Evolutionary conservation across 495 filamentous ascomycete genomes (phyloP), one percentile per base, ranked within the genome.

Genomic region (Daldinia loculata): DNA sequence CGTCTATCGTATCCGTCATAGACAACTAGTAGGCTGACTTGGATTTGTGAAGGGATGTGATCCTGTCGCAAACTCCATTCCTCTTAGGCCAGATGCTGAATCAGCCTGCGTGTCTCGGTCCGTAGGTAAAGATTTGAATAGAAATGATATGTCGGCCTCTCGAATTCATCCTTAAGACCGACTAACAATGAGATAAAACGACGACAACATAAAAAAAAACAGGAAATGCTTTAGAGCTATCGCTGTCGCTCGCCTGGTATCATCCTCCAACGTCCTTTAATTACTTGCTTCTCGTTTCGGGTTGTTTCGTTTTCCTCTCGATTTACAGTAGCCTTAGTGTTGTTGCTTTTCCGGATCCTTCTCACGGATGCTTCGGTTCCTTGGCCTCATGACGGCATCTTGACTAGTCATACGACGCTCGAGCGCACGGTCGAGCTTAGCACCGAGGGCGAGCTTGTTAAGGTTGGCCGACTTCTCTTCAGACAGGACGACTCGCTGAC

Each of bases 381-480:
- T 82, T 55, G 82, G 80, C 56, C 90, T 88, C 87, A 96, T 95
- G 63, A 92, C 89, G 51, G 95, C 96, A 79, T 99, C 95, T 78
- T 99, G 95, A 73, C 91, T 79, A 26, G 86, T 90, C 94, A 98
- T 96, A 72, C 95, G 88, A 73, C 95, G 84, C 61, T 89, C 92
- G 39, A 99, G 88, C 12, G 95, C 95, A 41, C 95, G 90, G 77
- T 99, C 95, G 43, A 98, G 86, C 81, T 98, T 98, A 41, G 95
- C 95, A 50, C 94, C 91, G 45, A 98, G 85, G 30, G 95, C 95
- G 63, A 98, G 83, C 81, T 97, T 97, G 80, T 89, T 92, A 75
- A 97, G 80, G 78, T 92, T 91, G 68, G 92, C 92, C 56, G 84
- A 89, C 85, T 98, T 97, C 80, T 97, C 89, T 39, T 88, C 84